phyloP scores from a whole-genome alignment of 2,329 filamentous ascomycete genomes.

The Alternaria angustiovoidea region DNA sequence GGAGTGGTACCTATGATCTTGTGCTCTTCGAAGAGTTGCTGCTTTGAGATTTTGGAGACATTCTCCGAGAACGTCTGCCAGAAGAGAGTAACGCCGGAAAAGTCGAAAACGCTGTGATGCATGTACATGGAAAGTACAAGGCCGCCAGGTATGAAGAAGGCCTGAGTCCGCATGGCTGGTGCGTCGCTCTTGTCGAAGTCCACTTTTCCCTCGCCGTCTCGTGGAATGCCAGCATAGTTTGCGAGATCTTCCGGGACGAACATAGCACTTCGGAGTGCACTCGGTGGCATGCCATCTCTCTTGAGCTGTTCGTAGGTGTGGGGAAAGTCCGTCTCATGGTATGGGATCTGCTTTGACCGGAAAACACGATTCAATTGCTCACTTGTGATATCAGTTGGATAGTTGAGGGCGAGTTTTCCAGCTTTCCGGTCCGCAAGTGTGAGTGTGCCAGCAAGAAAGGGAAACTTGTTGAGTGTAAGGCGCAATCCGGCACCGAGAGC shows the following conservation, averaged over 20 bases:
- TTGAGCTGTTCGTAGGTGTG: constrained; percentile 43
- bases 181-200: constrained; percentile 34
- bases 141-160: constrained; percentile 47
- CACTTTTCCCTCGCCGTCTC: constrained; percentile 40
- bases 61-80: constrained; percentile 37
- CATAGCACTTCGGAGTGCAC: constrained; percentile 37
- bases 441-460: constrained; percentile 44
- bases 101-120: constrained; percentile 46
- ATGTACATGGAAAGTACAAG: constrained; percentile 47
- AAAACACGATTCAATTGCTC: constrained; percentile 29
- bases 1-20: constrained; percentile 20
- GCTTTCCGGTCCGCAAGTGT: constrained; percentile 32
- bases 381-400: constrained; percentile 32
- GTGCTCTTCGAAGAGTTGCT: constrained; percentile 18
- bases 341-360: constrained; percentile 29
- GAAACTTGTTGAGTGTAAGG: constrained; percentile 35
- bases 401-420: constrained; percentile 39
- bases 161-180: constrained; percentile 43
- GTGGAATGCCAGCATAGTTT: constrained; percentile 36
- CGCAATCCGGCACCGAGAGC: constrained; percentile 35
- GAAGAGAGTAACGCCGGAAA: constrained; percentile 40
- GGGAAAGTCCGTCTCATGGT: constrained; percentile 27
- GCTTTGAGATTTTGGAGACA: constrained; percentile 30
- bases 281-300: constrained; percentile 43
- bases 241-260: constrained; percentile 43